Evolutionary conservation across 2,329 filamentous ascomycete species (phyloP).

Genomic region (Chaetomium sp.): DNA sequence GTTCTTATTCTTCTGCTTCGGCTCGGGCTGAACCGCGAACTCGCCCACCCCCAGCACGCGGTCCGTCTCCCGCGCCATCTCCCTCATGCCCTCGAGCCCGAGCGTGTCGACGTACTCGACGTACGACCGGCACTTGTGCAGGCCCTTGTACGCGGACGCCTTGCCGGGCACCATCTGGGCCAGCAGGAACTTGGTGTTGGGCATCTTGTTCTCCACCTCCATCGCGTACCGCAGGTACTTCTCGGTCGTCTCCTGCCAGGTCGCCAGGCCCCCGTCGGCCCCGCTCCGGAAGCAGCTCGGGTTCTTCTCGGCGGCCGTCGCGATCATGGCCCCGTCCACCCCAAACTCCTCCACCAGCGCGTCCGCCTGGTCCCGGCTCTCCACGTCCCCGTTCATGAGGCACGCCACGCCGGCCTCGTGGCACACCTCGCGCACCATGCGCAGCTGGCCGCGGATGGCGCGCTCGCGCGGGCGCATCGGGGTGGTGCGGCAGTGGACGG

Average conservation of each 20-base stretch:
- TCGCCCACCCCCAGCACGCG: conserved; percentile 60
- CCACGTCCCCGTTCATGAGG: conserved; percentile 93
- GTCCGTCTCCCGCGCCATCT: conserved; percentile 68
- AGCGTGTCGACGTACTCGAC: conserved; percentile 66
- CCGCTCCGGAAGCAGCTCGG: conserved; percentile 78
- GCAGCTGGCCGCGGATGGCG: conserved; percentile 82
- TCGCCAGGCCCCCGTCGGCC: conserved; percentile 67
- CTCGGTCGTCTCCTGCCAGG: conserved; percentile 77
- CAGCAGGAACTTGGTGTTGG: conserved; percentile 91
- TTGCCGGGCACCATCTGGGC: conserved; percentile 85
- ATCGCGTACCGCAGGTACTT: conserved; percentile 74
- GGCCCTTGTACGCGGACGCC: conserved; percentile 59
- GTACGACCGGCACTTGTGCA: conserved; percentile 72
- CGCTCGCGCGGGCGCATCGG: conserved; percentile 90
- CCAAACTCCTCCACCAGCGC: conserved; percentile 74
- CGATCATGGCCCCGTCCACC: conserved; percentile 97
- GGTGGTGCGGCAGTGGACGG: conserved; percentile 92
- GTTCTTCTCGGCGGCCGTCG: conserved; percentile 88
- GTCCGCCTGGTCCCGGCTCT: conserved; percentile 70
- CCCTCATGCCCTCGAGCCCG: conserved; percentile 62
- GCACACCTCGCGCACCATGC: conserved; percentile 81
- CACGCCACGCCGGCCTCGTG: conserved; percentile 85
- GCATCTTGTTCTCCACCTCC: conserved; percentile 80
- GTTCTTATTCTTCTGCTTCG: conserved; percentile 20
- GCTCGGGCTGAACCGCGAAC: conserved; percentile 42